Evolutionary conservation across 1,284 basidiomycete genomes (phyloP), one percentile per base, ranked within the genome.

Genomic region (Vanrija pseudolonga): DNA sequence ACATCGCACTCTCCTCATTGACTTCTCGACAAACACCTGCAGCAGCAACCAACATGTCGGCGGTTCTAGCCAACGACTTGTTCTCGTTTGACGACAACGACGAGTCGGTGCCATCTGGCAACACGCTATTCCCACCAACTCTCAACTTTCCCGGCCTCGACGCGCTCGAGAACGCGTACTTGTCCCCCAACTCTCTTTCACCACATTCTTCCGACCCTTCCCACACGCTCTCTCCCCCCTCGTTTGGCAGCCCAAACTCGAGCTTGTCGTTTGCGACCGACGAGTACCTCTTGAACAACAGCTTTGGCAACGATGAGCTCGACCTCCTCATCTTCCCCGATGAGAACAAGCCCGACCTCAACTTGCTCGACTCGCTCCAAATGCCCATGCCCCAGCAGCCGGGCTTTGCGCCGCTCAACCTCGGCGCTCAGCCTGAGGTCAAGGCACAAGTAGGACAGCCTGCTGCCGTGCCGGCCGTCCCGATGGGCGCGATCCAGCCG

Each of bases 261-360:
- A 65, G 51, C 40, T 66, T 68, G 43, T 70, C 72, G 3, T 48
- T 60, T 9, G 59, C 52, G 14, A 62, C 65, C 4, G 70, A 71
- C 53, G 72, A 74, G 45, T 66, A 67, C 46, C 54, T 71, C 5
- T 55, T 73, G 37, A 58, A 57, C 50, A 61, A 51, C 39, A 60
- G 47, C 43, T 69, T 69, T 50, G 53, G 56, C 17, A 45, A 64
- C 2, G 57, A 58, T 39, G 71, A 70, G 40, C 60, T 73, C n/a
- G 71, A 73, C 55, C 57, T 68, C 53, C 56, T 73, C 45, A 63
- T 72, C 41, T 60, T 57, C 41, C 60, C 60, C n/a, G 55, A 57
- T 41, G 60, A 61, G 49, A 24, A 23, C 20, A 58, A 58, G 48
- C 57, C 55, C 15, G 56, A 58, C 23, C 24, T 50, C 19, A 47